Evolutionary conservation across 1,284 basidiomycete species (phyloP), one percentile per base, ranked within the genome.

Genomic region (Ganoderma lingzhi): DNA sequence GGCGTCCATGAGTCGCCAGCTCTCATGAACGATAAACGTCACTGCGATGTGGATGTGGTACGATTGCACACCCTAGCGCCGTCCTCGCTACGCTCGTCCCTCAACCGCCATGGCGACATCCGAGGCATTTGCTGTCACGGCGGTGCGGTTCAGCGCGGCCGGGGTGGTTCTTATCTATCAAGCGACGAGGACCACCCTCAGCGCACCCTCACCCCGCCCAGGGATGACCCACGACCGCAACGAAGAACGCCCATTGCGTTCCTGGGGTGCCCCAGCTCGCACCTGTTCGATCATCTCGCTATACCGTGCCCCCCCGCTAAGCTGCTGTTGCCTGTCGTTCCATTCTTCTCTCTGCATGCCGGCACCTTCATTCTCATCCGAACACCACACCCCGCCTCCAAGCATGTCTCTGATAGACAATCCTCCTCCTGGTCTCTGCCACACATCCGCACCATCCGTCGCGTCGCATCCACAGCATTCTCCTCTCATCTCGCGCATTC

Each of bases 231-330:
- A 56, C 30, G 53, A 56, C 30, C 53, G 19, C 56, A 17, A 39
- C 56, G 19, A 59, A 23, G 56, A 39, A 35, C 56, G 56, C n/a
- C 37, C 15, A 10, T 19, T 19, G 35, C 56, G 35, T 53, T 28
- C 48, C 48, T 53, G 12, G 10, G 48, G 23, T 23, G 48, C 12
- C 48, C 30, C 42, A 64, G 44, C 55, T 64, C 56, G 63, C 39
- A 62, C 64, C 30, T 67, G 64, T 67, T 63, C 66, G 62, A 71
- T 70, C 64, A 71, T 73, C 68, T 73, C 72, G 72, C 66, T 73
- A 71, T 73, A 70, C 70, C 68, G 68, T 73, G 70, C 39, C 71
- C 63, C 63, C 44, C 64, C 63, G 66, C 69, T 62, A 58, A 66
- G 53, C 65, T 32, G 71, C 69, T 72, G 63, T 70, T 8, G 35